phyloP scores from a whole-genome alignment of 2,329 filamentous ascomycete species.

The Botrytis medusae region DNA sequence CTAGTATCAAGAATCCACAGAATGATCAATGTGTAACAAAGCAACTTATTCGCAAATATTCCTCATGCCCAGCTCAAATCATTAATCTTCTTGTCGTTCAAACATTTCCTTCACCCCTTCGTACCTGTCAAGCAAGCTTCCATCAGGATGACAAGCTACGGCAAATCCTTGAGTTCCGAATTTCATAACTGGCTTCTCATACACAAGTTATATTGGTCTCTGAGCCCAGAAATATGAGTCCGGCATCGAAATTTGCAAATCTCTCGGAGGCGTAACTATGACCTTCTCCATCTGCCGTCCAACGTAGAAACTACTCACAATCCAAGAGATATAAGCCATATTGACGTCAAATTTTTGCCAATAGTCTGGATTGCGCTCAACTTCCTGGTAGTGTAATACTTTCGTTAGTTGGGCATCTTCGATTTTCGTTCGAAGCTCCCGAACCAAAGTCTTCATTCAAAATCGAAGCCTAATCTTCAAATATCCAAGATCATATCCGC shows the following conservation, averaged over 20 bases:
- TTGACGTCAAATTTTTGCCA: not conserved
- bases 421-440: not conserved
- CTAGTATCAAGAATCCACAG: not conserved
- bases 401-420: not conserved
- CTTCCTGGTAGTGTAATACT: not conserved
- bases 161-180: accelerated
- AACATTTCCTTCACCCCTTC: conserved; percentile 1
- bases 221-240: not conserved
- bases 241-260: not conserved
- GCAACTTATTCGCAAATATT: not conserved
- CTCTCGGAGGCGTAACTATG: not conserved
- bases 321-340: not conserved
- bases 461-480: not conserved
- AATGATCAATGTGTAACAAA: not conserved
- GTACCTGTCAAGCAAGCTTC: not conserved
- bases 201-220: not conserved
- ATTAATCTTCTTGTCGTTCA: not conserved
- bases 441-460: not conserved
- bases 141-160: not conserved
- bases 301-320: not conserved
- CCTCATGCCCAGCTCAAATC: not conserved
- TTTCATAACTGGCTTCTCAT: accelerated
- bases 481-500: accelerated
- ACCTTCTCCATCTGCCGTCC: not conserved
- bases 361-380: not conserved